Evolutionary conservation across 768 basidiomycete genomes (phyloP).

Genomic region (Trametes meyenii): DNA sequence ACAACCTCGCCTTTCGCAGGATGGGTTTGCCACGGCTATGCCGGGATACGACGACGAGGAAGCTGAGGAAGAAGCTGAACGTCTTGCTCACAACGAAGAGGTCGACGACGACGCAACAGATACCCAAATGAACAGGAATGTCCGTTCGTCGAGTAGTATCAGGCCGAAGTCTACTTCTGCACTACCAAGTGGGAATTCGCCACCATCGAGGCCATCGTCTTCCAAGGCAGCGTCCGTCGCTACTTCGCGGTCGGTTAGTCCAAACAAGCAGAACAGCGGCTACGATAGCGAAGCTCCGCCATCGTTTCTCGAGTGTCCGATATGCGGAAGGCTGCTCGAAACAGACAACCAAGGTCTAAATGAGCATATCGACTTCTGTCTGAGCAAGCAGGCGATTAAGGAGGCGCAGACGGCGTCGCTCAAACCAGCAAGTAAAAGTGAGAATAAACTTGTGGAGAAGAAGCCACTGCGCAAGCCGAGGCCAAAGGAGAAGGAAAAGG

Average conservation of each 20-base stretch:
- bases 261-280: not conserved
- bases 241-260: not conserved
- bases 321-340: constrained; percentile 63
- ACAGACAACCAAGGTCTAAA: constrained; percentile 82
- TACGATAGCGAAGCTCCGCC: not conserved
- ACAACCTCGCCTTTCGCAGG: constrained; percentile 19
- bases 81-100: not conserved
- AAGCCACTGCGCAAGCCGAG: not conserved
- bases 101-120: not conserved
- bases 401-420: constrained; percentile 54
- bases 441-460: not conserved
- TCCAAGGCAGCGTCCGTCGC: not conserved
- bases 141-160: not conserved
- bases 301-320: constrained; percentile 55
- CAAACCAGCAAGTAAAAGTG: not conserved
- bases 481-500: not conserved
- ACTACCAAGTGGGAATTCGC: not conserved
- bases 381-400: constrained; percentile 76
- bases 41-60: constrained; percentile 28
- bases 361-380: constrained; percentile 86
- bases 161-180: constrained; percentile 15
- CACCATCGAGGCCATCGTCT: not conserved
- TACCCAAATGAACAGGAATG: not conserved
- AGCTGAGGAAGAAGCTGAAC: constrained; percentile 13
- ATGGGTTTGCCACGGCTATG: constrained; percentile 32